Conservation (phyloP, 257 asterid genomes). For the Solanum verrucosum region DNA sequence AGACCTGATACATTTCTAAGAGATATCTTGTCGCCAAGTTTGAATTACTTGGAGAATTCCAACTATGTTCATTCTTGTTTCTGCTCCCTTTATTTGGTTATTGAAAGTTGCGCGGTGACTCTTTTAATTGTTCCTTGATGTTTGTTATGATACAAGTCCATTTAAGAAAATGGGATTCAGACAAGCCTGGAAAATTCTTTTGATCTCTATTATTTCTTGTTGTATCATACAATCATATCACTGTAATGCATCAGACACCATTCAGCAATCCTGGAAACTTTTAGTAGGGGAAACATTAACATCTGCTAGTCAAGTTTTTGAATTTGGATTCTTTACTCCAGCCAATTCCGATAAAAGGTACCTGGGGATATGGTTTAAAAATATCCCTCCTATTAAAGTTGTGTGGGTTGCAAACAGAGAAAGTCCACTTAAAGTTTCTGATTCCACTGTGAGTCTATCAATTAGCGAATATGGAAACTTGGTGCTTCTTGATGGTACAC, state of each 20-base stretch:
- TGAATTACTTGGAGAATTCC: background rate
- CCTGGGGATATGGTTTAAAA: conserved; percentile 69
- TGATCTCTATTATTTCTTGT: background rate
- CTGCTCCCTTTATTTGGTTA: background rate
- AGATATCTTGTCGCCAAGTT: background rate
- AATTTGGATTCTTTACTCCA: conserved; percentile 62
- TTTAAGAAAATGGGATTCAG: background rate
- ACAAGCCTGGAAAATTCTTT: background rate
- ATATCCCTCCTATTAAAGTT: background rate
- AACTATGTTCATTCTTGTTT: background rate
- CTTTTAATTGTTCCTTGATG: background rate
- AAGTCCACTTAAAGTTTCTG: conserved; percentile 4
- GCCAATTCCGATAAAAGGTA: conserved; percentile 21
- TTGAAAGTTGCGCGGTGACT: background rate
- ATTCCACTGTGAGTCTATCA: background rate
- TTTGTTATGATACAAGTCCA: background rate
- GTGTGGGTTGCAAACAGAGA: conserved; percentile 18
- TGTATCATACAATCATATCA: background rate
- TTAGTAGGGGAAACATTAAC: conserved; percentile 23
- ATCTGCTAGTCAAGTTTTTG: conserved; percentile 40
- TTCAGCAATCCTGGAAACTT: conserved; percentile 28
- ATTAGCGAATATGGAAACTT: conserved; percentile 9
- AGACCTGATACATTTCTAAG: background rate
- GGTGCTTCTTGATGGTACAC: conserved; percentile 10
- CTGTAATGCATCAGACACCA: conserved; percentile 20